Conservation (phyloP, 169 alveolate species). For the Plasmodium cynomolgi region DNA sequence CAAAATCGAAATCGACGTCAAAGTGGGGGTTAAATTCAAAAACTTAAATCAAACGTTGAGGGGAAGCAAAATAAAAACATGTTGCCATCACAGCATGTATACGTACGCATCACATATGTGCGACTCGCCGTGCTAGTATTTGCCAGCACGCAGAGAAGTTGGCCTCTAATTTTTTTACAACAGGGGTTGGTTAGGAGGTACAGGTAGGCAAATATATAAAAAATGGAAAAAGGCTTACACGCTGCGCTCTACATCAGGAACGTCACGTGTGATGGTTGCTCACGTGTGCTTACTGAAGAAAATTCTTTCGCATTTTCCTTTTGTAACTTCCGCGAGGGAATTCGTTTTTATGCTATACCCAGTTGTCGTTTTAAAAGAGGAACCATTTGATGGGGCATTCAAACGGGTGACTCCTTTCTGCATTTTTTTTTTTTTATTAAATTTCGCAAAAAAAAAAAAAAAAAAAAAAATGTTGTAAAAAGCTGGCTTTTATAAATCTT, state of each 20-base stretch:
- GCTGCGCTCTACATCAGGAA: background rate
- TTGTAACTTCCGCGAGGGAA: background rate
- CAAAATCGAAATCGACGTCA: background rate
- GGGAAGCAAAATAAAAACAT: background rate
- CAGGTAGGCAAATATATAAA: background rate
- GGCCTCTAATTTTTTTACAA: background rate
- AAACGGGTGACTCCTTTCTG: background rate
- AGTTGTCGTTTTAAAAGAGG: background rate
- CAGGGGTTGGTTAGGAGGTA: background rate
- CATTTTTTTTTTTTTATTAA: background rate
- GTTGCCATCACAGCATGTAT: background rate
- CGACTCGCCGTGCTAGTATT: background rate
- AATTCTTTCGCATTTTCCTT: background rate
- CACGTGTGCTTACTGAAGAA: background rate
- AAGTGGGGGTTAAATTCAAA: background rate
- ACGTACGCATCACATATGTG: background rate
- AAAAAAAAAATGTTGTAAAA: background rate
- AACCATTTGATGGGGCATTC: background rate
- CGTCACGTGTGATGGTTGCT: background rate
- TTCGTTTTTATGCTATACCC: background rate
- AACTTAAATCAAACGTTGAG: background rate
- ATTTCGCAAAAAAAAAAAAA: too few relatives aligned
- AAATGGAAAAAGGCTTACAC: background rate
- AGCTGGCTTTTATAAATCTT: background rate
- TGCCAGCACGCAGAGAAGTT: background rate